These are phyloP conservation scores for Cyberlindnera amylophila DNA, from an alignment of 805 yeast genomes.

Conservation along the genomic window DNA sequence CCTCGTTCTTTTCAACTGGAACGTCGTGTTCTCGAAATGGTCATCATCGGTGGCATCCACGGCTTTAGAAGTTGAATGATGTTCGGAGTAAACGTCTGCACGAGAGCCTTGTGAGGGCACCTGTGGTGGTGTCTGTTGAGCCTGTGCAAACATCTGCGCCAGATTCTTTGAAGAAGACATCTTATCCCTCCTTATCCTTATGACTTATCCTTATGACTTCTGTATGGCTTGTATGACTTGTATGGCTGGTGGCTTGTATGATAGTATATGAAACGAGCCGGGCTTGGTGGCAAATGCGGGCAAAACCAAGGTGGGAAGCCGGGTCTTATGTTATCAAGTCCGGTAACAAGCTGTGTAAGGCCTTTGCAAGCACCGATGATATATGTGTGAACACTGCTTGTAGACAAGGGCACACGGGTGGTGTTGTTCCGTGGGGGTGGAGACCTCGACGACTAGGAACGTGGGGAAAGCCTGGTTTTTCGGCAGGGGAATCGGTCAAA, in stretches of 20 bases:
- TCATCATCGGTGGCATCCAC: conserved; percentile 69
- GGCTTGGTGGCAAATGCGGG: no score
- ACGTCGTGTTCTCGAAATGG: conserved; percentile 66
- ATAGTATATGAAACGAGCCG: no score
- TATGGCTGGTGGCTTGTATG: no score
- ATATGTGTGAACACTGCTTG: no score
- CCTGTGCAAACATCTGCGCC: conserved; percentile 23
- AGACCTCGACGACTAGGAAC: background rate
- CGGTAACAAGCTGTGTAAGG: no score
- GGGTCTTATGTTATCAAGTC: no score
- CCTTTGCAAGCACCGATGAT: no score
- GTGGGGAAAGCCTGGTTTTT: background rate
- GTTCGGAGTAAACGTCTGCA: conserved; percentile 8
- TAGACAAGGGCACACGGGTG: conserved; percentile 6
- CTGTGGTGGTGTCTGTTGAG: conserved; percentile 8
- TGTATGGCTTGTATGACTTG: no score
- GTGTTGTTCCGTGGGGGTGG: conserved; percentile 15
- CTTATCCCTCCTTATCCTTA: no score
- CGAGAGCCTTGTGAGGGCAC: conserved; percentile 10
- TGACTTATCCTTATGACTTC: no score
- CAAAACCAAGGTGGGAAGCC: no score
- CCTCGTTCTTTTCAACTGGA: conserved; percentile 74
- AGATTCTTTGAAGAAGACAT: conserved; percentile 21
- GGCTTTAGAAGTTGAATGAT: conserved; percentile 31
- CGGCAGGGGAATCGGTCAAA: no score